Conservation (phyloP, 2,329 filamentous ascomycete species). For the Stachybotrys chlorohalonatus region DNA sequence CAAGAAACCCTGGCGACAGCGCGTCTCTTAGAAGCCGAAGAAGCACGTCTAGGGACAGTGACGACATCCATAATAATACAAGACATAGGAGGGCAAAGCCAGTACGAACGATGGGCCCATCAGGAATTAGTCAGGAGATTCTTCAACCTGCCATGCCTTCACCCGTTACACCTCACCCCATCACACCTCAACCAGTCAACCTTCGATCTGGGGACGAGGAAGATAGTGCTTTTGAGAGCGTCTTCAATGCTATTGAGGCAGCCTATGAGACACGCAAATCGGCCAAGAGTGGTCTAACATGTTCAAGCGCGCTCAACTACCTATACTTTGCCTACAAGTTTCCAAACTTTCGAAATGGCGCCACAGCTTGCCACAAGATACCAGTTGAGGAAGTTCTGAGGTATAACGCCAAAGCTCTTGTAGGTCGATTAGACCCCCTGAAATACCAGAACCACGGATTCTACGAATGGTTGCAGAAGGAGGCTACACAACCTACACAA, state of each 20-base stretch:
- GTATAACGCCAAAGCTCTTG: conserved; percentile 33
- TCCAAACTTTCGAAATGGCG: conserved; percentile 14
- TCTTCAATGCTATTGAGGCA: conserved; percentile 16
- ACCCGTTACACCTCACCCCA: background rate
- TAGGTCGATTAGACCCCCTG: conserved; percentile 20
- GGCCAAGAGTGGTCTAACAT: conserved; percentile 12
- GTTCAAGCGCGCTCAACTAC: conserved; percentile 13
- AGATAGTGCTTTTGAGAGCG: conserved; percentile 15
- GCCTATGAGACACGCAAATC: conserved; percentile 6
- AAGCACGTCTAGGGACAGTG: background rate
- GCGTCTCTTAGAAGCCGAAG: conserved; percentile 1
- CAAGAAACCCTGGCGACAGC: conserved; percentile 6
- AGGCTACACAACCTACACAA: conserved; percentile 13
- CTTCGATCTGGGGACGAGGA: background rate
- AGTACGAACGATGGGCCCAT: background rate
- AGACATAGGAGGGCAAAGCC: background rate
- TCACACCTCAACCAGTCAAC: conserved; percentile 9
- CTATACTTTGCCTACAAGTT: conserved; percentile 23
- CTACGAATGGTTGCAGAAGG: conserved; percentile 23
- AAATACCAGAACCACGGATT: conserved; percentile 23
- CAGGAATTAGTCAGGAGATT: background rate
- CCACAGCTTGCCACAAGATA: conserved; percentile 28
- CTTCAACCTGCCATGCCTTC: background rate
- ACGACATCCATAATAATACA: background rate
- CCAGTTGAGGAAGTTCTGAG: conserved; percentile 30